Conservation (phyloP, 768 basidiomycete genomes). For the Leccinellum rugosiceps region DNA sequence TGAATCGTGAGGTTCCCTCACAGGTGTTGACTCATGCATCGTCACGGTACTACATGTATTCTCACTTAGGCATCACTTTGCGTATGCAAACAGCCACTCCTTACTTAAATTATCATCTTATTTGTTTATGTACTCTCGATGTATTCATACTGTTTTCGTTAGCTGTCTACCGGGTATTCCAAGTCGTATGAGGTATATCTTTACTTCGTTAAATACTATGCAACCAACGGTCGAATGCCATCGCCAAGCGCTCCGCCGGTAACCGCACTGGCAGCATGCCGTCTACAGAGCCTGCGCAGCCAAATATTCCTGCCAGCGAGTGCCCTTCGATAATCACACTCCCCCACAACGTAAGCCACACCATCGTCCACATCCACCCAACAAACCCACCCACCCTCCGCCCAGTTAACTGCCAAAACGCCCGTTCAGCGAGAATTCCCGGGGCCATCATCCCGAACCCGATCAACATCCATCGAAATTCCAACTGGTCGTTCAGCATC, state of each 20-base stretch:
- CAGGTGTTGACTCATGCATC: not conserved
- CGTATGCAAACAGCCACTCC: not conserved
- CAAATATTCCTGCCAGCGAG: conserved; percentile 11
- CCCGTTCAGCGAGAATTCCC: conserved; percentile 45
- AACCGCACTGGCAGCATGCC: conserved; percentile 1
- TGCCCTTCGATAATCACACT: conserved; percentile 21
- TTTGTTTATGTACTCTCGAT: too few relatives aligned
- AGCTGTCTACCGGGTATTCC: not conserved
- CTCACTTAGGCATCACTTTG: not conserved
- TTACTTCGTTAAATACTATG: conserved; percentile 1
- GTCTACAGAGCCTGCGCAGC: conserved; percentile 9
- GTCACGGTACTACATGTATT: not conserved
- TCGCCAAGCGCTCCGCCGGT: conserved; percentile 8
- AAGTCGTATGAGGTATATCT: not conserved
- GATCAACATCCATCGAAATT: conserved; percentile 38
- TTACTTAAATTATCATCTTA: not conserved
- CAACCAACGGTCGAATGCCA: conserved; percentile 13
- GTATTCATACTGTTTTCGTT: not conserved
- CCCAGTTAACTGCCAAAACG: conserved; percentile 21
- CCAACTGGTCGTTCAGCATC: conserved; percentile 46
- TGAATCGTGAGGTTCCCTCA: not conserved
- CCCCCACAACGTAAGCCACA: conserved; percentile 26
- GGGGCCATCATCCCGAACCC: conserved; percentile 57
- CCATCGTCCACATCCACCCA: conserved; percentile 37
- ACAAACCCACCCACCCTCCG: conserved; percentile 26